Evolutionary conservation across 208 protist species (phyloP), one percentile per base, ranked within the genome.

Genomic region (Acanthamoeba rhysodes): DNA sequence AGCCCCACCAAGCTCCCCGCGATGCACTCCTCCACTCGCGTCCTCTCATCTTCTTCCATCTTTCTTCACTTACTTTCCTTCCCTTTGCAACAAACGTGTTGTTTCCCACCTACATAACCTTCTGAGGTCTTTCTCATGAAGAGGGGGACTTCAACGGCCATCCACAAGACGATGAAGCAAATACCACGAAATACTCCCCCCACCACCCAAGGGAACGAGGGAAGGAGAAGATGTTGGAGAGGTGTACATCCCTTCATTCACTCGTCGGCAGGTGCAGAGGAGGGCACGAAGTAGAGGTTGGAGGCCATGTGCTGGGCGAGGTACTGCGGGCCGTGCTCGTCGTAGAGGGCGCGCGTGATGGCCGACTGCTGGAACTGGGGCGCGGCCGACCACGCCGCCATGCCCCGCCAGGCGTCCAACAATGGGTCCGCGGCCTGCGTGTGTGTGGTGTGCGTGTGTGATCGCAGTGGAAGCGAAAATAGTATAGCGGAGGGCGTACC

Each of bases 251-350:
- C 45, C 16, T 59, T 59, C 12, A 18, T 18, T 57, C 53, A 59
- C 53, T 59, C 53, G 53, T 59, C 53, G 2, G 62, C 18, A 68
- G 27, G 2, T 27, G 1, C 18, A 68, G 18, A 18, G 62, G 62
- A n/a, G 62, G 62, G 62, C 29, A 41, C 20, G 82, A 45, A 90
- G 82, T 24, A 62, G 29, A 70, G n/a, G 59, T 93, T 93, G 45
- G 88, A 93, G 32, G 68, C 64, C 22, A 29, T 20, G 88, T 93
- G 62, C 16, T 68, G 24, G 24, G 27, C 4, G 14, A 93, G 41
- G 88, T 93, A 41, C 34, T 93, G 88, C 12, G 59, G 45, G 34
- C 88, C 88, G 88, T 93, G 34, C 37, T 93, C 88, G 22, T 93
- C 88, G 50, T 93, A 93, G 24, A 93, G 22, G 4, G 34, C 41